Percentiles rank a stretch among this genome's conserved stretches.
Conservation (phyloP, 495 filamentous ascomycete species). For the Pseudevernia furfuracea region DNA sequence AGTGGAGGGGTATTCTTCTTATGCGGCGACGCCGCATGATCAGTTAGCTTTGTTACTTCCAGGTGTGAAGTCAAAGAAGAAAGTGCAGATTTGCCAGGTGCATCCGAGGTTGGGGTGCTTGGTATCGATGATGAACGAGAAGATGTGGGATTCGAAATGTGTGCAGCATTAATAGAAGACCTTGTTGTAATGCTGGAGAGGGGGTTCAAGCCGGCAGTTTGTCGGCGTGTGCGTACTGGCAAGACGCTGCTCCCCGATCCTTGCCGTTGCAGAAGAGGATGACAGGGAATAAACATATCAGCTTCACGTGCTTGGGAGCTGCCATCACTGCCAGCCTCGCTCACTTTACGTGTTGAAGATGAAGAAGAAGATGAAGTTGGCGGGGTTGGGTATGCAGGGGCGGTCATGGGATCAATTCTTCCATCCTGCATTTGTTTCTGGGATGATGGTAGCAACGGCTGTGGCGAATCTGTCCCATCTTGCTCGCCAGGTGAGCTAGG, state of each 20-base stretch:
- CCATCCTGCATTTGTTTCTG: neutral
- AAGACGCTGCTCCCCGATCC: slow-evolving; percentile 21
- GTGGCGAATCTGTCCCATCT: slow-evolving; percentile 22
- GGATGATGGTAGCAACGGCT: slow-evolving; percentile 31
- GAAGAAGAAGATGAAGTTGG: slow-evolving; percentile 45
- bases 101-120: slow-evolving; percentile 47
- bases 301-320: slow-evolving; percentile 7
- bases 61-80: slow-evolving; percentile 53
- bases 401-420: slow-evolving; percentile 10
- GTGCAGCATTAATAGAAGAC: slow-evolving; percentile 57
- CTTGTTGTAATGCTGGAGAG: slow-evolving; percentile 60
- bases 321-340: slow-evolving; percentile 33
- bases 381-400: slow-evolving; percentile 48
- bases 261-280: slow-evolving; percentile 16
- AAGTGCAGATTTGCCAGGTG: slow-evolving; percentile 42
- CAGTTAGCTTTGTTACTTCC: slow-evolving; percentile 82
- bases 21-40: slow-evolving; percentile 52
- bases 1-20: slow-evolving; percentile 85
- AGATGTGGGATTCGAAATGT: slow-evolving; percentile 68
- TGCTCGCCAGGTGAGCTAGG: slow-evolving; percentile 29
- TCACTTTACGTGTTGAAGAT: slow-evolving; percentile 45
- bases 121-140: slow-evolving; percentile 48
- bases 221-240: slow-evolving; percentile 20
- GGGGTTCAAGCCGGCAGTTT: slow-evolving; percentile 41
- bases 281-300: slow-evolving; percentile 11